phyloP scores from a whole-genome alignment of 2,329 filamentous ascomycete genomes.

The Pseudogymnoascus verrucosus region DNA sequence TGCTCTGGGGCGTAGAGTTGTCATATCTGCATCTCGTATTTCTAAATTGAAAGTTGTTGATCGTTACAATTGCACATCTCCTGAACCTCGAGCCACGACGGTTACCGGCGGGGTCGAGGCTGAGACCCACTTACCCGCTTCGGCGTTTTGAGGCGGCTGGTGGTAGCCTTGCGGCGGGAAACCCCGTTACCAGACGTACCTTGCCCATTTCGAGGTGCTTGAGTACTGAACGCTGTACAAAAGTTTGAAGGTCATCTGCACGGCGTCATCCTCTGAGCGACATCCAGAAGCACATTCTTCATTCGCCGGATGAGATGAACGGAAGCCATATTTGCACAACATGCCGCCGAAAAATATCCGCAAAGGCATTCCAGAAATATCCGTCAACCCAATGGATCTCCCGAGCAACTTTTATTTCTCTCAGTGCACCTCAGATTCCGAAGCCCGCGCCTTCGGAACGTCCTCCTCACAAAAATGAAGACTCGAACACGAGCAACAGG shows the following conservation, averaged over 20 bases:
- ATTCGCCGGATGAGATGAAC: conserved; percentile 19
- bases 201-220: not conserved
- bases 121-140: not conserved
- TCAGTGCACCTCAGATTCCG: conserved; percentile 16
- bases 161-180: conserved; percentile 2
- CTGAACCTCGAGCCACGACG: not conserved
- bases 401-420: conserved; percentile 23
- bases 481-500: not conserved
- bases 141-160: not conserved
- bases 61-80: not conserved
- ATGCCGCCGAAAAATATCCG: conserved; percentile 21
- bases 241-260: not conserved
- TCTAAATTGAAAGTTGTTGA: not conserved
- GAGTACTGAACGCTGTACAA: not conserved
- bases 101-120: not conserved
- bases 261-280: not conserved
- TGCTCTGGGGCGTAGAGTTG: conserved; percentile 62
- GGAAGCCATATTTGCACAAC: conserved; percentile 23
- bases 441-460: not conserved
- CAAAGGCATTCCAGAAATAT: conserved; percentile 13
- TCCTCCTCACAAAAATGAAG: not conserved
- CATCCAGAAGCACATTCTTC: not conserved
- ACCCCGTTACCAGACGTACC: not conserved
- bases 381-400: conserved; percentile 17
- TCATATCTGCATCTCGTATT: conserved; percentile 49